Conservation (phyloP, 2,329 filamentous ascomycete genomes). For the Meredithiella fracta region DNA sequence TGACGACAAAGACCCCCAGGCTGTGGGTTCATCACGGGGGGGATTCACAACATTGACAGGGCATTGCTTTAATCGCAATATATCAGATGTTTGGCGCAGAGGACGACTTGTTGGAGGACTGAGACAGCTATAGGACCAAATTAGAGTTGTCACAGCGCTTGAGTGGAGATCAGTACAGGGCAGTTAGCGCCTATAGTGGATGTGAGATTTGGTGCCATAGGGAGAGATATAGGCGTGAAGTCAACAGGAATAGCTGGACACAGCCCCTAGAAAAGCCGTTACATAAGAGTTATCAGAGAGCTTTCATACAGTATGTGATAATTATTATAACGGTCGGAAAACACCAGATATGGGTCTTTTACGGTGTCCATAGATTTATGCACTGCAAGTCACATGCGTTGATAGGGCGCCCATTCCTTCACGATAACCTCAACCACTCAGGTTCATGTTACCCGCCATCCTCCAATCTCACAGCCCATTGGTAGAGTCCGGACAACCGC, state of each 20-base stretch:
- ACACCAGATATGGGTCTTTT: not conserved
- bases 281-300: not conserved
- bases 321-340: not conserved
- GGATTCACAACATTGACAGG: not conserved
- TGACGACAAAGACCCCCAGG: not conserved
- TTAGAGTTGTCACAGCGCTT: not conserved
- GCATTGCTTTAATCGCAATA: too few relatives aligned
- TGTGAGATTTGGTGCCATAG: not conserved
- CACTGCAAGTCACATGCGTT: not conserved
- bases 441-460: not conserved
- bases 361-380: not conserved
- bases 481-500: not conserved
- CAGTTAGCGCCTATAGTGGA: not conserved
- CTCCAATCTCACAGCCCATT: not conserved
- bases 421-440: not conserved
- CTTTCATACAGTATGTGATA: too few relatives aligned
- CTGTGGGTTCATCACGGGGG: not conserved
- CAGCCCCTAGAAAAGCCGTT: not conserved
- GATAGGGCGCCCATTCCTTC: not conserved
- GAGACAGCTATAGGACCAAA: too few relatives aligned
- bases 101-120: too few relatives aligned
- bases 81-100: too few relatives aligned
- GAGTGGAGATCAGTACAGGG: not conserved
- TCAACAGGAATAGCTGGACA: too few relatives aligned
- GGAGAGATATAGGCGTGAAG: too few relatives aligned